Evolutionary conservation across 2,329 filamentous ascomycete species (phyloP).

Genomic region (Canariomyces notabilis): DNA sequence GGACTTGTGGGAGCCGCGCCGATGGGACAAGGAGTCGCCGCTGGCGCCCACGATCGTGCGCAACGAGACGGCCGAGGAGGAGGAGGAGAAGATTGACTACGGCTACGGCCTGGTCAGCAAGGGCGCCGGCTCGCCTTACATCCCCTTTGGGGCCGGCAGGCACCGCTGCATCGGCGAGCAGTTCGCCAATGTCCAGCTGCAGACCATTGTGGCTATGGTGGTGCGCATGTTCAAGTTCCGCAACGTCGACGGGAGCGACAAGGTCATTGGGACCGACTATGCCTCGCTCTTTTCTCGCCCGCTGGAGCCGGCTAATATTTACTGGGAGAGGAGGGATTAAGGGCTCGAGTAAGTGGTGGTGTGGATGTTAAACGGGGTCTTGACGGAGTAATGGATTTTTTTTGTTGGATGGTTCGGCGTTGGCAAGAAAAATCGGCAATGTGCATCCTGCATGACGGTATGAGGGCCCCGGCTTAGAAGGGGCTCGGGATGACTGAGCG

Average conservation of each 20-base stretch:
- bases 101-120: slow-evolving; percentile 92
- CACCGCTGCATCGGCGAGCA: slow-evolving; percentile 96
- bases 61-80: slow-evolving; percentile 45
- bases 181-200: slow-evolving; percentile 88
- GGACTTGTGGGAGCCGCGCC: slow-evolving; percentile 79
- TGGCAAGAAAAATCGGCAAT: not conserved
- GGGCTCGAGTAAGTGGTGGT: slow-evolving; percentile 11
- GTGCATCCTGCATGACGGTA: no score
- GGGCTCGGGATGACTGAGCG: not conserved
- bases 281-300: slow-evolving; percentile 69
- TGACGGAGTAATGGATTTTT: not conserved
- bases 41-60: slow-evolving; percentile 45
- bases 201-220: slow-evolving; percentile 73
- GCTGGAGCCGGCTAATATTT: slow-evolving; percentile 63
- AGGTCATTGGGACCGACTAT: slow-evolving; percentile 65
- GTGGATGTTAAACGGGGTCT: not conserved
- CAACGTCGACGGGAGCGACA: slow-evolving; percentile 66
- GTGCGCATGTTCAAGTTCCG: slow-evolving; percentile 76
- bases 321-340: slow-evolving; percentile 66
- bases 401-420: not conserved
- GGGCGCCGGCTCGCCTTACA: slow-evolving; percentile 81
- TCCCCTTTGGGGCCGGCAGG: slow-evolving; percentile 88
- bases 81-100: slow-evolving; percentile 79
- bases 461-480: no score
- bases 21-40: slow-evolving; percentile 69